Conservation (phyloP, 768 basidiomycete genomes). For the Lentinula raphanica region DNA sequence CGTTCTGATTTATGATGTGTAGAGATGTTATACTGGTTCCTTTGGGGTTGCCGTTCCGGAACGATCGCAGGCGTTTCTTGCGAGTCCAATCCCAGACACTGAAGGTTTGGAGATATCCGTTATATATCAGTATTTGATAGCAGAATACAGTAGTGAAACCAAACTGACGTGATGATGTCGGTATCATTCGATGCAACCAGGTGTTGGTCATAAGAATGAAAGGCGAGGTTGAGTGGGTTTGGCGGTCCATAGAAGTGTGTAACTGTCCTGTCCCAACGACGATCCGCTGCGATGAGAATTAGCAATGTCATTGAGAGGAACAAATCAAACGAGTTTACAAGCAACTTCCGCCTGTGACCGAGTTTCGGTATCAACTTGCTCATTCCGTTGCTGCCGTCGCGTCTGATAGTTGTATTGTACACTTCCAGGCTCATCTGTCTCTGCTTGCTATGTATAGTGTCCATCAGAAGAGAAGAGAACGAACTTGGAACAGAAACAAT, state of each 20-base stretch:
- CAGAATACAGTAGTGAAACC: neutral
- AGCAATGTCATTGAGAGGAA: neutral
- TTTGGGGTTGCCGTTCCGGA: constrained; percentile 82
- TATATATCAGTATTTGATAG: too few relatives aligned
- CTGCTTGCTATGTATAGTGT: constrained; percentile 64
- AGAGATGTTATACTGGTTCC: constrained; percentile 84
- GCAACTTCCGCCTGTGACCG: constrained; percentile 66
- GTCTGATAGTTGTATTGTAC: constrained; percentile 91
- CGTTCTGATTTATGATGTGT: constrained; percentile 93
- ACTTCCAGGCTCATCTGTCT: constrained; percentile 94
- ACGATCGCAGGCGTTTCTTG: constrained; percentile 70
- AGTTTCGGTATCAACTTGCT: constrained; percentile 68
- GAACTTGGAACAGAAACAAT: constrained; percentile 3
- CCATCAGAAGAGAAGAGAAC: constrained; percentile 10
- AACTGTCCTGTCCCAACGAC: constrained; percentile 71
- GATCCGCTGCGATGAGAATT: constrained; percentile 39
- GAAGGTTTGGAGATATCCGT: too few relatives aligned
- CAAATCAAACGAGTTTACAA: constrained; percentile 38
- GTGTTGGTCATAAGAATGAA: constrained; percentile 92
- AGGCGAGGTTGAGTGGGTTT: constrained; percentile 70
- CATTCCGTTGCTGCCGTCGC: constrained; percentile 90
- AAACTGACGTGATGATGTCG: constrained; percentile 74
- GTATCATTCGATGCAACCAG: constrained; percentile 80
- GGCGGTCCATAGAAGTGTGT: constrained; percentile 55
- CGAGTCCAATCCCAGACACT: constrained; percentile 96